Conservation (phyloP, 306 rosid species). For the Fragaria ananassa region DNA sequence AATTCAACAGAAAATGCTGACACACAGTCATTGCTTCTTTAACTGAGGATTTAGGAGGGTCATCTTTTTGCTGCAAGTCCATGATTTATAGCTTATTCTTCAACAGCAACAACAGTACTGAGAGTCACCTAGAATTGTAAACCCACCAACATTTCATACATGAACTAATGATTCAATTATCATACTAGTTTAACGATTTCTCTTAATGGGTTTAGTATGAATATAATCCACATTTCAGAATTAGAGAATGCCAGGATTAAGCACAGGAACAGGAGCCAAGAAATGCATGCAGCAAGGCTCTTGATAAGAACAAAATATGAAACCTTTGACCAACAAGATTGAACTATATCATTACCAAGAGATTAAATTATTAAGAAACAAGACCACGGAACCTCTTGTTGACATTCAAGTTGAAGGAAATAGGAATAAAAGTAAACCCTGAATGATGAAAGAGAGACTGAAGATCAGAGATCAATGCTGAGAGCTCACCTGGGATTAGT, state of each 20-base stretch:
- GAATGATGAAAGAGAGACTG: not conserved
- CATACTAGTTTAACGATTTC: not conserved
- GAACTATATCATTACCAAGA: not conserved
- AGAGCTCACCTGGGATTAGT: constrained; percentile 5
- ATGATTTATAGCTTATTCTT: constrained; percentile 23
- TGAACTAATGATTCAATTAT: not conserved
- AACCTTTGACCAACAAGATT: not conserved
- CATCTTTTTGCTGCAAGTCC: constrained; percentile 36
- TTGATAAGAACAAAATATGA: not conserved
- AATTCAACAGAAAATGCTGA: constrained; percentile 49
- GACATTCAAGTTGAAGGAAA: not conserved
- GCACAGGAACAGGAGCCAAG: not conserved
- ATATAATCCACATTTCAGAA: not conserved
- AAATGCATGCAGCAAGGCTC: constrained; percentile 3
- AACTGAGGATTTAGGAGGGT: constrained; percentile 18
- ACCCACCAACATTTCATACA: not conserved
- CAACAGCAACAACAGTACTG: not conserved
- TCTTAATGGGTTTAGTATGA: not conserved
- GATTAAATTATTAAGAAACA: not conserved
- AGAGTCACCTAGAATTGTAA: constrained; percentile 17
- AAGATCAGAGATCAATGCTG: not conserved
- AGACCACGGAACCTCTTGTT: not conserved
- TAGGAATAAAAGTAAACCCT: not conserved
- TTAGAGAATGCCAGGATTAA: not conserved
- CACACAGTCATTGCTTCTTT: constrained; percentile 18